Base-by-base conservation (phyloP, 805 yeast genomes). In the Middelhovenomyces tepae region DNA sequence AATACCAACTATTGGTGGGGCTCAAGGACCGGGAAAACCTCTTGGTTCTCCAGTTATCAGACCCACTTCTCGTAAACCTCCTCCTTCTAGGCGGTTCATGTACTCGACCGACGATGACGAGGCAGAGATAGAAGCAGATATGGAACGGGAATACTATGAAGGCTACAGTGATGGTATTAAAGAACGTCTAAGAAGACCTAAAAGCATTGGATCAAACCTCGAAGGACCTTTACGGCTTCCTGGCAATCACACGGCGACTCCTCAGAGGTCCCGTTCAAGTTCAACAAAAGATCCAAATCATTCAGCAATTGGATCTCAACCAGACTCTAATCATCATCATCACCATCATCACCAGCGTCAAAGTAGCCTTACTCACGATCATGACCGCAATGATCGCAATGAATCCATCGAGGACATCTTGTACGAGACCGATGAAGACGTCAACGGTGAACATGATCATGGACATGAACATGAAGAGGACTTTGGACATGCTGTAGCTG, bases 61-160 rank as follows among this genome's bases (percentile, higher is more conserved):
- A n/a, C n/a, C n/a, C n/a, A n/a, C n/a, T n/a, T n/a, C n/a, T n/a
- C n/a, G n/a, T n/a, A n/a, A n/a, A n/a, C n/a, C n/a, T n/a, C n/a
- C n/a, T n/a, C 17, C 11, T 6, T 20, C 29, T 14, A 5, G 45
- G 7, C 22, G 53, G 16, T 48, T 38, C 36, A 62, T 80, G 1
- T 84, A 77, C 51, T 75, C 86, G 22, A 93, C 83, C 0, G 94
- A 84, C 51, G 94, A 84, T 53, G 85, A 79, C 46, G 72, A 80
- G 27, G 71, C 73, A 42, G 94, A 83, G 42, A 66, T 76, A 11
- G 79, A 73, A 39, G 72, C 69, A 11, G 81, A 72, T 43, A 54
- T 68, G 34, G 71, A 67, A 38, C 54, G 73, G 16, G 71, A 73
- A 42, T 82, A 80, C 48, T 46, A 75, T 20, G 93, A 80, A 48